Percentiles rank a stretch among this genome's conserved stretches.
These are phyloP conservation scores for Penicillium bovifimosum DNA, from an alignment of 495 filamentous ascomycete genomes.

Conservation along the genomic window DNA sequence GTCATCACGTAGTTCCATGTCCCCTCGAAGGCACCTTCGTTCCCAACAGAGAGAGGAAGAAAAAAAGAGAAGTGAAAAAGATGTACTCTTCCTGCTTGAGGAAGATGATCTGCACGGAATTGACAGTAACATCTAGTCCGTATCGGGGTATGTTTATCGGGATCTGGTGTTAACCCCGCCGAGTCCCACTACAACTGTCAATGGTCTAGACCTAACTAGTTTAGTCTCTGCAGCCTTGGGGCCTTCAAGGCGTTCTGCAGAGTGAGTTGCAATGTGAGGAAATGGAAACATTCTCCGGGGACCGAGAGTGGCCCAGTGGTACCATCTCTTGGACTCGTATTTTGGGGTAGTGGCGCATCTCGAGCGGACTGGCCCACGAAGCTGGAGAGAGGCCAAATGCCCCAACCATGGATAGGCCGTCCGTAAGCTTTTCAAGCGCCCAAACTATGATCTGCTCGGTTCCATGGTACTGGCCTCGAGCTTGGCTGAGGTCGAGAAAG, in stretches of 20 bases:
- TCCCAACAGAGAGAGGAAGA: neutral
- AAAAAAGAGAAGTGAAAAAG: neutral
- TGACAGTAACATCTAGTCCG: neutral
- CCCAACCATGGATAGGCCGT: slow-evolving; percentile 15
- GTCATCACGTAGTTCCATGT: neutral
- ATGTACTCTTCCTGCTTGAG: neutral
- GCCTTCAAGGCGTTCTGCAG: neutral
- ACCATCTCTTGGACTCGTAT: slow-evolving; percentile 10
- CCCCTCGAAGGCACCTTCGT: neutral
- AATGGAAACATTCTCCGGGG: neutral
- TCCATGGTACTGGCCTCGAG: slow-evolving; percentile 20
- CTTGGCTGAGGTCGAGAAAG: neutral
- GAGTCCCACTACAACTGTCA: neutral
- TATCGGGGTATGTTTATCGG: neutral
- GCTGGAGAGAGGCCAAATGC: neutral
- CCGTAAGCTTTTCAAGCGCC: slow-evolving; percentile 19
- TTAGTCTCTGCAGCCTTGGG: neutral
- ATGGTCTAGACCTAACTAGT: neutral
- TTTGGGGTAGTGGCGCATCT: slow-evolving; percentile 14
- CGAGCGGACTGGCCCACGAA: slow-evolving; percentile 10
- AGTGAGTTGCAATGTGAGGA: neutral
- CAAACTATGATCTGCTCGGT: slow-evolving; percentile 22
- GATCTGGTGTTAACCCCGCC: neutral
- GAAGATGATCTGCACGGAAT: neutral
- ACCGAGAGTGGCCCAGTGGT: neutral